Evolutionary conservation across 2,329 filamentous ascomycete genomes (phyloP), one percentile per base, ranked within the genome.

Genomic region (Cryphonectria parasitica): DNA sequence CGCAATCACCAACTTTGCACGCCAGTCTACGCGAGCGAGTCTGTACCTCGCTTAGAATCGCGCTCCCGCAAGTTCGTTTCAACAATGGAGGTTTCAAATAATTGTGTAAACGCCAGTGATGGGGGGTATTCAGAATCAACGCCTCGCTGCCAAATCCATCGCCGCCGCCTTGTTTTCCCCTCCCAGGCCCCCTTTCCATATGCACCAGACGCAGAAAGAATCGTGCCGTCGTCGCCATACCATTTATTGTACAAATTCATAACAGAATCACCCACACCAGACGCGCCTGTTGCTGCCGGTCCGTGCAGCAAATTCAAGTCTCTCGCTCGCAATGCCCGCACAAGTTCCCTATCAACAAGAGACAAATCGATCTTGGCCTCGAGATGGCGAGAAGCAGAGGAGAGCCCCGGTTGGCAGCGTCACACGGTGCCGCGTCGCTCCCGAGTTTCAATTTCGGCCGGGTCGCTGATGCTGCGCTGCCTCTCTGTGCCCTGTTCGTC

Each of bases 401-500:
- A 49, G 7, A n/a, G 19, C 2, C 6, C 34, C 22, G 34, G 17
- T 25, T 39, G 36, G 10, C 49, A 4, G 28, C 36, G 19, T 66
- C 56, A 70, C 43, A 66, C 64, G 36, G 68, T 70, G 4, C 62
- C 68, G 25, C 68, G 61, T 31, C 68, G 63, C 36, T 72, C 70
- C 58, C 69, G 69, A 60, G 72, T 69, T 67, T 77, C 76, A 7
- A 77, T 71, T n/a, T 81, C 79, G 3, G 78, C 74, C 39, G 81
- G 81, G 43, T 83, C 81, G 60, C 82, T 83, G 64, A 82, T 77
- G 72, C 82, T 90, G 71, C 88, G 81, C 76, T 89, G 88, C 71
- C 87, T 82, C 77, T 88, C 88, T 4, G 87, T 89, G 73, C 85
- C 79, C 75, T 82, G 82, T 73, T 88, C 85, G 64, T 85, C 86